Evolutionary conservation across 768 basidiomycete genomes (phyloP).

Genomic region (Xerocomus potaroensis): DNA sequence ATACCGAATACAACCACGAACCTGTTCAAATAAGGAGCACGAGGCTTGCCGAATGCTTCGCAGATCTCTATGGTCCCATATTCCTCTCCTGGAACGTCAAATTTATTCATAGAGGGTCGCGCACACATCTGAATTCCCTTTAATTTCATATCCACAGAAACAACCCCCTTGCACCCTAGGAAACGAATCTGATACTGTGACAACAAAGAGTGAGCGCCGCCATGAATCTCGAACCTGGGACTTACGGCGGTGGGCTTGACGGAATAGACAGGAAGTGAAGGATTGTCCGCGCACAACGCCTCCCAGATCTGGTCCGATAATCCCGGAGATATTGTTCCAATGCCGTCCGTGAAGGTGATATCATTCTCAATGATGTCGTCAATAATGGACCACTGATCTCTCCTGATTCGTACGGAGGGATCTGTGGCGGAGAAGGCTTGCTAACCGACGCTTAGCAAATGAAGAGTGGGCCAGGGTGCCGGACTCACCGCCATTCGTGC

Average conservation of each 20-base stretch:
- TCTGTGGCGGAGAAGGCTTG: slow-evolving; percentile 85
- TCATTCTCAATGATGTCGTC: slow-evolving; percentile 46
- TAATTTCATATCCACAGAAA: slow-evolving; percentile 55
- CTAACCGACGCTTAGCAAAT: slow-evolving; percentile 15
- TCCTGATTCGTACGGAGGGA: slow-evolving; percentile 55
- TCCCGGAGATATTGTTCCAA: slow-evolving; percentile 67
- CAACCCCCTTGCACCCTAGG: slow-evolving; percentile 80
- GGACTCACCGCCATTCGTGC: slow-evolving; percentile 58
- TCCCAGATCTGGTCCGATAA: slow-evolving; percentile 60
- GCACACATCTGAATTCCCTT: slow-evolving; percentile 63
- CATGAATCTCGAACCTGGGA: slow-evolving; percentile 1
- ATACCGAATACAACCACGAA: too few species aligned
- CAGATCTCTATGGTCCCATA: slow-evolving; percentile 72
- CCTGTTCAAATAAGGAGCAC: slow-evolving; percentile 69
- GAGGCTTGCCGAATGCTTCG: slow-evolving; percentile 55
- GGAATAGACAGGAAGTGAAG: slow-evolving; percentile 28
- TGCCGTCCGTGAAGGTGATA: slow-evolving; percentile 68
- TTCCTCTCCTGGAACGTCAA: slow-evolving; percentile 45
- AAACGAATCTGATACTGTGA: slow-evolving; percentile 77
- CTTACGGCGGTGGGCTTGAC: slow-evolving; percentile 61
- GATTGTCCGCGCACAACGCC: slow-evolving; percentile 44
- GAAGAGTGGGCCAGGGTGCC: neutral
- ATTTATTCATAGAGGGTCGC: slow-evolving; percentile 74
- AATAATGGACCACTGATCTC: slow-evolving; percentile 59
- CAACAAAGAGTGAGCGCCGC: neutral